Base-by-base conservation (phyloP, 768 basidiomycete species). In the Boletus pseudo-olivaceus region DNA sequence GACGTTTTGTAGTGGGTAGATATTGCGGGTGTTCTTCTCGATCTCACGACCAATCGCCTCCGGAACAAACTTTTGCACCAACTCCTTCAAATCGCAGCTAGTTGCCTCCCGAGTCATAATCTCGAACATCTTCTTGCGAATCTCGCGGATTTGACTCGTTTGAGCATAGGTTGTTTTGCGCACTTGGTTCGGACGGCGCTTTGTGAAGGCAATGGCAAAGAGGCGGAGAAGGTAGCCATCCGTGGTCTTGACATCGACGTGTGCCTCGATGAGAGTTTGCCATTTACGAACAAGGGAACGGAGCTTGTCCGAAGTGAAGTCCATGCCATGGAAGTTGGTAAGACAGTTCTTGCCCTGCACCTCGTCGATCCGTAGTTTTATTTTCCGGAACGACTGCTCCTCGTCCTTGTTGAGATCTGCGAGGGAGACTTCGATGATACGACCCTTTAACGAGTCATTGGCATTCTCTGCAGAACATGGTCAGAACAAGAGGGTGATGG, bases 251-350 rank as follows among this genome's bases (percentile, higher is more conserved):
- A 99, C 94, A 70, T 99, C 97, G 72, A 98, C 90, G 73, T 94
- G 91, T 37, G 97, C 97, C 78, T 98, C 97, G 67, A 99, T 95
- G 69, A 98, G 89, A 19, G 96, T 86, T 78, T 98, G 97, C 97
- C 97, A 99, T 78, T 98, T 99, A 74, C 96, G 92, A 66, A 99
- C 97, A 69, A 99, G 94, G 47, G 97, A 98, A 53, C 97, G 94
- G 62, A 98, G 88, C 78, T 98, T 98, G 86, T 99, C 97, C 55
- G 96, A 97, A 58, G 97, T 98, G 80, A 99, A 98, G 79, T 96
- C 93, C 96, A 99, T 98, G 73, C 97, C 97, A 76, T 96, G 90
- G 91, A 99, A 99, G 77, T 95, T 96, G 73, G 97, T 98, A 52
- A 98, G 83, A 82, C 94, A 97, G 82, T 93, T 97, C 82, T 95